Conservation (phyloP, 2,329 filamentous ascomycete species). For the Emergomyces pasteurianus region DNA sequence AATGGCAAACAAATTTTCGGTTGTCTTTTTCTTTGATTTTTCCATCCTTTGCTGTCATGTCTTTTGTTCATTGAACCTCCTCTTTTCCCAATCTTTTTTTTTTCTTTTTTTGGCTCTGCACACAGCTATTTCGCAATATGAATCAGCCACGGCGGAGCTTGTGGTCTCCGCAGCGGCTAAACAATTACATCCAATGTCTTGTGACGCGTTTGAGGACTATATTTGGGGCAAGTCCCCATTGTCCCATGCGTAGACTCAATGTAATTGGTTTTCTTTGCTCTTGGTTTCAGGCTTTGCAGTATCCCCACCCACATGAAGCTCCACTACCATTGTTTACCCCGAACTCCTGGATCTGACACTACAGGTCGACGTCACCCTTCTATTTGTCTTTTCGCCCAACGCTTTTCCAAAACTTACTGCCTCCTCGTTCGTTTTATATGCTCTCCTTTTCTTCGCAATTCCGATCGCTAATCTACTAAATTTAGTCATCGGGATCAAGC, state of each 20-base stretch:
- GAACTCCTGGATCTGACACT: not conserved
- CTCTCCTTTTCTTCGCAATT: not conserved
- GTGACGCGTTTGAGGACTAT: not conserved
- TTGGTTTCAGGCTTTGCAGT: not conserved
- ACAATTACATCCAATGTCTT: not conserved
- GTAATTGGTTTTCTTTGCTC: not conserved
- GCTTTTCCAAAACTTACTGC: not conserved
- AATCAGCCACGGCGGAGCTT: not conserved
- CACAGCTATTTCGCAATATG: not conserved
- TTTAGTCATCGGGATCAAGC: conserved; percentile 1
- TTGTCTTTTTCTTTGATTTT: not conserved
- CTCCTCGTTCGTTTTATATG: not conserved
- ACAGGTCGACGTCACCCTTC: not conserved
- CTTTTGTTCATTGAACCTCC: not conserved
- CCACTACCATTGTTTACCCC: not conserved
- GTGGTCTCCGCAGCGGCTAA: not conserved
- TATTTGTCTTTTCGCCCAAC: not conserved
- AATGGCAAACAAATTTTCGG: not conserved
- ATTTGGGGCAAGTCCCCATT: not conserved
- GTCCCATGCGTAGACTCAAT: not conserved
- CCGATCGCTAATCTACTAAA: conserved; percentile 2
- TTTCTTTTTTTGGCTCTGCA: not conserved
- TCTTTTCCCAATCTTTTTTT: too few relatives aligned
- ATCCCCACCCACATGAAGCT: not conserved
- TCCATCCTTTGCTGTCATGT: not conserved